A percentile compares a stretch with the other conserved stretches of the same genome.
These are phyloP conservation scores for Claviceps quebecensis DNA, from an alignment of 2,329 filamentous ascomycete species.

Conservation along the genomic window DNA sequence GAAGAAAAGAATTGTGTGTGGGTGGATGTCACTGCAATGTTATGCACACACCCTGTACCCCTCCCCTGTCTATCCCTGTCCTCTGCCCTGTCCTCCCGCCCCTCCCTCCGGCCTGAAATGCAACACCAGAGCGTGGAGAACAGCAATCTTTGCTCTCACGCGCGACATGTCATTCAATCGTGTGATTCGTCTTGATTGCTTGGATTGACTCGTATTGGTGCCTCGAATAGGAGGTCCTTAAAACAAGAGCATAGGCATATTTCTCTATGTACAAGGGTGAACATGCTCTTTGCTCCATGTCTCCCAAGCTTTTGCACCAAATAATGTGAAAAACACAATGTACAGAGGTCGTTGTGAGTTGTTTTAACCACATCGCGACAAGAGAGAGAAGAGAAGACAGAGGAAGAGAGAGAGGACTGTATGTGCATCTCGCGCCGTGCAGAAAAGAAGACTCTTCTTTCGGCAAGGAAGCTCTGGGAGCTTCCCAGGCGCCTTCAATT, in stretches of 20 bases:
- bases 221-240: background rate
- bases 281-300: background rate
- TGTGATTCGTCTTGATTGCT: background rate
- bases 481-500: background rate
- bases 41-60: no score
- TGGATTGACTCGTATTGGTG: background rate
- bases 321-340: conserved; percentile 14
- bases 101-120: no score
- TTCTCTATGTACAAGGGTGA: background rate
- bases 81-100: no score
- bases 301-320: conserved; percentile 1
- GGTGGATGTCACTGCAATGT: no score
- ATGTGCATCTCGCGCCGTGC: background rate
- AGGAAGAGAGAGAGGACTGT: background rate
- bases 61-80: no score
- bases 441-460: background rate
- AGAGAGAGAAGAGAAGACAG: background rate
- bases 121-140: no score
- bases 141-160: no score
- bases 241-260: background rate
- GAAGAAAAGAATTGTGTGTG: background rate
- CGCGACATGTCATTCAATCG: no score
- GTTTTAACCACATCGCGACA: conserved; percentile 7
- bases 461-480: background rate
- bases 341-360: conserved; percentile 16